Percentiles rank a stretch among this genome's conserved stretches.
Conservation (phyloP, 2,329 filamentous ascomycete species). For the Paraphaeosphaeria minitans region DNA sequence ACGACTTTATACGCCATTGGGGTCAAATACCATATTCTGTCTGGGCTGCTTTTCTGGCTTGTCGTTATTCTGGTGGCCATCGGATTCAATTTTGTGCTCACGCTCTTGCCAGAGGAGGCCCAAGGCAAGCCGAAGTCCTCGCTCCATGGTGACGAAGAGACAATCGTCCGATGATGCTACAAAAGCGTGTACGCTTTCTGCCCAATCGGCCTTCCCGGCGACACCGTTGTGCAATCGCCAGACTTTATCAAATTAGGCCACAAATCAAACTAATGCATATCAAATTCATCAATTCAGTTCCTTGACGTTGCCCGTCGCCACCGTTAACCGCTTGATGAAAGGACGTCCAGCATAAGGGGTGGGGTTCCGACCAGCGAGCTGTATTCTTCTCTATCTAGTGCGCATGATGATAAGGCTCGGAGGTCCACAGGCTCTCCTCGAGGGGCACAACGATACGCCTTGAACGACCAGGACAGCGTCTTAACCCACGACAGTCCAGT, state of each 20-base stretch:
- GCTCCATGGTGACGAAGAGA: background rate
- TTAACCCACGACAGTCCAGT: no score
- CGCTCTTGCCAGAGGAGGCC: slow-evolving; percentile 20
- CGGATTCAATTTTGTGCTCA: slow-evolving; percentile 7
- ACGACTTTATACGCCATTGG: slow-evolving; percentile 72
- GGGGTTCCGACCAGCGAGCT: no score
- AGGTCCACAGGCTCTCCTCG: no score
- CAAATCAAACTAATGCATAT: no score
- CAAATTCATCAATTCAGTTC: no score
- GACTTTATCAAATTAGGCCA: background rate
- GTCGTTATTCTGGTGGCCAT: slow-evolving; percentile 50
- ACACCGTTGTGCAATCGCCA: background rate
- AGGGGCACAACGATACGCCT: no score
- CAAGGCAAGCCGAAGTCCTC: slow-evolving; percentile 11
- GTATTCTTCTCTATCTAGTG: no score
- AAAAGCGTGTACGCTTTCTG: background rate
- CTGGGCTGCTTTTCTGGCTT: slow-evolving; percentile 71
- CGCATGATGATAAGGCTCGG: no score
- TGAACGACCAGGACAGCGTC: no score
- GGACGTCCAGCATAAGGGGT: no score
- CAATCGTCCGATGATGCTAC: background rate
- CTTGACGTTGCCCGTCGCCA: no score
- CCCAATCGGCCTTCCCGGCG: background rate
- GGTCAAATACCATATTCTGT: slow-evolving; percentile 63
- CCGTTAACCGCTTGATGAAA: no score